Percentiles rank a stretch among this genome's conserved stretches.
Evolutionary conservation across 306 rosid species (phyloP).

Genomic region (Castanea mollissima): DNA sequence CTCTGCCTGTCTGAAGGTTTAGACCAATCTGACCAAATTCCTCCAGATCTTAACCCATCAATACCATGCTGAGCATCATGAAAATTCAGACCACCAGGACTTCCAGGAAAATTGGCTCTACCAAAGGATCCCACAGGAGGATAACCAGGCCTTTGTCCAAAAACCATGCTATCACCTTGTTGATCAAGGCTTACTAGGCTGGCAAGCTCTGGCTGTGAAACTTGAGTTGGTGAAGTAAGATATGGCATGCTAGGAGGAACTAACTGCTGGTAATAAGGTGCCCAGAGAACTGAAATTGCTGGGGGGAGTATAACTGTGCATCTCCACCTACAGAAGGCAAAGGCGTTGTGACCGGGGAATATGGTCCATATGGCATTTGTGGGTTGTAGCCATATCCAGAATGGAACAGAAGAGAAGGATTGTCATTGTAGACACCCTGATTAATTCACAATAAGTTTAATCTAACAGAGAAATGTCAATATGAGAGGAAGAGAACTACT

Average conservation of each 20-base stretch:
- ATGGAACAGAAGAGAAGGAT: conserved; percentile 75
- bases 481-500: conserved; percentile 1
- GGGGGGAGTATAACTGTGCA: conserved; percentile 68
- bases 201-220: conserved; percentile 75
- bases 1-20: conserved; percentile 70
- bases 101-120: conserved; percentile 67
- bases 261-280: conserved; percentile 68
- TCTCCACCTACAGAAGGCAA: conserved; percentile 80
- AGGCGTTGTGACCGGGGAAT: conserved; percentile 83
- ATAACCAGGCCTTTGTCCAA: conserved; percentile 80
- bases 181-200: conserved; percentile 65
- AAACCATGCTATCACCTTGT: conserved; percentile 66
- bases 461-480: conserved; percentile 3
- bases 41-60: conserved; percentile 69
- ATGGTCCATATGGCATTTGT: conserved; percentile 85
- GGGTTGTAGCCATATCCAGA: conserved; percentile 87
- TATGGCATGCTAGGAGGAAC: conserved; percentile 70
- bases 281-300: conserved; percentile 74
- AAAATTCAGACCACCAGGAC: conserved; percentile 57
- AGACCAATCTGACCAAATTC: conserved; percentile 76
- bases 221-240: conserved; percentile 59
- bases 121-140: conserved; percentile 65
- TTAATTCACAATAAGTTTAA: conserved; percentile 19
- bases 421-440: conserved; percentile 84
- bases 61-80: conserved; percentile 79